Evolutionary conservation across 2,329 filamentous ascomycete species (phyloP).

Genomic region (Westerdykella ornata): DNA sequence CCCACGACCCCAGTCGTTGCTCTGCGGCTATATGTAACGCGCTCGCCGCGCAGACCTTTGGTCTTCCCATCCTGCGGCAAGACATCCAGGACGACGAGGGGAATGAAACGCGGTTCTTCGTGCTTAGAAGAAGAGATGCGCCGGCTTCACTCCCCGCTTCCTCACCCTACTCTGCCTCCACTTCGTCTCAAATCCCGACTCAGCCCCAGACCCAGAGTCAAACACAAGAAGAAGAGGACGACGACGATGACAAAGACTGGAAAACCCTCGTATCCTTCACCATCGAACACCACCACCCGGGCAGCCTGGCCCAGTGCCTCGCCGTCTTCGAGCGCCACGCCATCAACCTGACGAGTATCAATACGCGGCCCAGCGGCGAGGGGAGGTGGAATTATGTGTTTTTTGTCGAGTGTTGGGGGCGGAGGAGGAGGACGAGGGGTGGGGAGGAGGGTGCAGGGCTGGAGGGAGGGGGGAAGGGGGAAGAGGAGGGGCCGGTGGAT

Average conservation of each 20-base stretch:
- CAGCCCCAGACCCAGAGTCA: neutral
- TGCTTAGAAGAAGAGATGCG: slow-evolving; percentile 43
- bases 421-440: slow-evolving; percentile 53
- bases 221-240: neutral
- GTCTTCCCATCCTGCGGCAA: slow-evolving; percentile 61
- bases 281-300: slow-evolving; percentile 67
- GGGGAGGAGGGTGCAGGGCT: slow-evolving; percentile 47
- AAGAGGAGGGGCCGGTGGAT: slow-evolving; percentile 52
- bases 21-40: slow-evolving; percentile 73
- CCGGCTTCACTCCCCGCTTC: neutral
- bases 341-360: slow-evolving; percentile 86
- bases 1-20: slow-evolving; percentile 53
- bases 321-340: slow-evolving; percentile 66
- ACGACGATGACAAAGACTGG: slow-evolving; percentile 9
- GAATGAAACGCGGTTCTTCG: slow-evolving; percentile 74
- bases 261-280: slow-evolving; percentile 82
- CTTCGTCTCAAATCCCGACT: too few relatives aligned
- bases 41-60: slow-evolving; percentile 62
- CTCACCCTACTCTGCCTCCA: neutral
- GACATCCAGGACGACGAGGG: slow-evolving; percentile 67
- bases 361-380: slow-evolving; percentile 69
- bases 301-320: slow-evolving; percentile 75
- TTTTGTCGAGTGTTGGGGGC: slow-evolving; percentile 80
- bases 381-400: slow-evolving; percentile 87
- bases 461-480: slow-evolving; percentile 43